Conservation (phyloP, 257 asterid genomes). For the Primulina huaijiensis region DNA sequence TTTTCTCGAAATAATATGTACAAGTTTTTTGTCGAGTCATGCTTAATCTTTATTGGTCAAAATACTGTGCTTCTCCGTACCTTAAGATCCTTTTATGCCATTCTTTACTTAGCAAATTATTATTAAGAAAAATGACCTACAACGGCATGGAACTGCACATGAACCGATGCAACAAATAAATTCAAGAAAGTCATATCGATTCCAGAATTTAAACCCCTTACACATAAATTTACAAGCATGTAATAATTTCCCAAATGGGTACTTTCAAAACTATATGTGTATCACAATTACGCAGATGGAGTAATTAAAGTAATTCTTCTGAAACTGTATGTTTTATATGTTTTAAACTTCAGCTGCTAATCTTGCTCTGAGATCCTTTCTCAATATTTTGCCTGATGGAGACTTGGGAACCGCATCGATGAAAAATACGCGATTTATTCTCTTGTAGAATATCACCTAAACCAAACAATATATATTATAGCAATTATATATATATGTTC, state of each 20-base stretch:
- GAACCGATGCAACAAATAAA: too few relatives aligned
- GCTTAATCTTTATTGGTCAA: too few relatives aligned
- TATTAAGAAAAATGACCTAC: too few relatives aligned
- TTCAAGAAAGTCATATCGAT: too few relatives aligned
- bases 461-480: neutral
- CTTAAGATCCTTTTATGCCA: too few relatives aligned
- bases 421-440: constrained; percentile 67
- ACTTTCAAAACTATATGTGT: neutral
- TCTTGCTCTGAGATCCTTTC: constrained; percentile 84
- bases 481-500: too few relatives aligned
- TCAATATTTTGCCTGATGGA: constrained; percentile 88
- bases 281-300: neutral
- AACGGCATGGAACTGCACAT: too few relatives aligned
- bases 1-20: too few relatives aligned
- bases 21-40: too few relatives aligned
- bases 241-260: neutral
- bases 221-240: constrained; percentile 12
- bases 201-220: neutral
- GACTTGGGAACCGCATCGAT: constrained; percentile 71
- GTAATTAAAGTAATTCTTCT: neutral
- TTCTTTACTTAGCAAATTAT: too few relatives aligned
- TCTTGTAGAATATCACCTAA: constrained; percentile 88
- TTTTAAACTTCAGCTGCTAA: constrained; percentile 41
- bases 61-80: too few relatives aligned
- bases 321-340: neutral